Percentiles rank a stretch among this genome's conserved stretches.
phyloP scores from a whole-genome alignment of 2,329 filamentous ascomycete genomes.

The Calonectria fujianensis region DNA sequence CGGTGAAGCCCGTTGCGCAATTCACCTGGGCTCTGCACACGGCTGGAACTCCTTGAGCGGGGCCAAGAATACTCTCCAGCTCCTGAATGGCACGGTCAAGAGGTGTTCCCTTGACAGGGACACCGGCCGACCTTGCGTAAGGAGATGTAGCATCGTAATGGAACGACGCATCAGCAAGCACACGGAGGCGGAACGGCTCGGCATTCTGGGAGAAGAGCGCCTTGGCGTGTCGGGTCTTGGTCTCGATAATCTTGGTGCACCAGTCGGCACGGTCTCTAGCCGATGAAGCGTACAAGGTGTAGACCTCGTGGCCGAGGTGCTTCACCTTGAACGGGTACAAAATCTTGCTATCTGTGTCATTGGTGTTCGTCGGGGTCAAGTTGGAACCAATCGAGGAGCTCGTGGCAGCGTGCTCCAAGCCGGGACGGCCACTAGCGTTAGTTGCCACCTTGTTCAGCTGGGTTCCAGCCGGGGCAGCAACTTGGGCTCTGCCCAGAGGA shows the following conservation, averaged over 20 bases:
- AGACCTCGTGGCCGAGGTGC: slow-evolving; percentile 94
- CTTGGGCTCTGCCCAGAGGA: slow-evolving; percentile 75
- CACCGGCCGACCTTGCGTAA: slow-evolving; percentile 76
- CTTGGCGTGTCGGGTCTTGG: slow-evolving; percentile 94
- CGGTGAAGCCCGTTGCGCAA: slow-evolving; percentile 92
- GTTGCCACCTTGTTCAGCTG: slow-evolving; percentile 74
- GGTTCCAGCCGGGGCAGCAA: slow-evolving; percentile 75
- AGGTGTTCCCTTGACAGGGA: slow-evolving; percentile 92
- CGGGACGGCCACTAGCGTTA: slow-evolving; percentile 72
- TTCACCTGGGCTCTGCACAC: slow-evolving; percentile 92
- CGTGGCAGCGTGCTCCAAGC: slow-evolving; percentile 81
- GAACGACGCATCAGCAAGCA: slow-evolving; percentile 95
- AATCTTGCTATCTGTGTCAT: slow-evolving; percentile 86
- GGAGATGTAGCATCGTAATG: slow-evolving; percentile 81
- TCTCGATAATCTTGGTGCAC: slow-evolving; percentile 95
- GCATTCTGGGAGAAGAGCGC: slow-evolving; percentile 94
- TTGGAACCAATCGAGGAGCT: slow-evolving; percentile 77
- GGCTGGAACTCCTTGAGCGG: slow-evolving; percentile 81
- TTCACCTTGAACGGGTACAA: slow-evolving; percentile 97
- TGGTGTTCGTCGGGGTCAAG: slow-evolving; percentile 67
- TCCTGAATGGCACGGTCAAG: slow-evolving; percentile 93
- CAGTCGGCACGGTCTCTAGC: slow-evolving; percentile 87
- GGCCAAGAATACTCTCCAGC: slow-evolving; percentile 85
- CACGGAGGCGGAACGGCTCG: slow-evolving; percentile 93
- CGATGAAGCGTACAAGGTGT: slow-evolving; percentile 90